Percentiles rank a stretch among this genome's conserved stretches.
Conservation (phyloP, 2,329 filamentous ascomycete species). For the Neophaeococcomyces aloes region DNA sequence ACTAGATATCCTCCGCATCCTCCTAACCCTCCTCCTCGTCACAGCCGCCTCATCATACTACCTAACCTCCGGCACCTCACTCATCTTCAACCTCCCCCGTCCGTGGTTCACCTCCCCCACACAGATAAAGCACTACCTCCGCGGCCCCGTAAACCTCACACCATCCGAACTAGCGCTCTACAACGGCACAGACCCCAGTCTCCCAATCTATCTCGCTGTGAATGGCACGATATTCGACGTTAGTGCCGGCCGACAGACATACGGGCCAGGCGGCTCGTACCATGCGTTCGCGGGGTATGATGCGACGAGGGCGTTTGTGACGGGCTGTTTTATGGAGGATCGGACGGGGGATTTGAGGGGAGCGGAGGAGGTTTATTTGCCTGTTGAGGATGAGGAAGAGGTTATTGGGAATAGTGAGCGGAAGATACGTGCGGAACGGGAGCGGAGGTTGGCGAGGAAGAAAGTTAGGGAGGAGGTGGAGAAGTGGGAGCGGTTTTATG, state of each 20-base stretch:
- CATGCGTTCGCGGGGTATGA: slow-evolving; percentile 77
- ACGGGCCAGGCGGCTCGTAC: slow-evolving; percentile 79
- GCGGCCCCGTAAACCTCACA: slow-evolving; percentile 58
- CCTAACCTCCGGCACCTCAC: slow-evolving; percentile 58
- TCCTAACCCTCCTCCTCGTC: slow-evolving; percentile 56
- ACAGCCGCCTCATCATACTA: slow-evolving; percentile 66
- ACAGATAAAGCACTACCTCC: slow-evolving; percentile 50
- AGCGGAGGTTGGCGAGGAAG: slow-evolving; percentile 53
- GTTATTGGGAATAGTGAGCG: slow-evolving; percentile 30
- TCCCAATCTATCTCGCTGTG: slow-evolving; percentile 82
- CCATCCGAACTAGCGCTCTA: slow-evolving; percentile 61
- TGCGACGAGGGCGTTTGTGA: slow-evolving; percentile 79
- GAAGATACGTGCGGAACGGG: slow-evolving; percentile 49
- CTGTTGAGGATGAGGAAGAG: slow-evolving; percentile 51
- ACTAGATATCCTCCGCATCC: slow-evolving; percentile 58
- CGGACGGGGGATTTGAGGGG: slow-evolving; percentile 73
- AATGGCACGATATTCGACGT: slow-evolving; percentile 59
- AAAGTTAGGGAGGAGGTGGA: slow-evolving; percentile 57
- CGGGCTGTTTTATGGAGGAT: slow-evolving; percentile 84
- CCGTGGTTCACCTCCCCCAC: slow-evolving; percentile 51
- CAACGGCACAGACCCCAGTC: slow-evolving; percentile 63
- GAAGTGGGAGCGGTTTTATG: slow-evolving; percentile 80
- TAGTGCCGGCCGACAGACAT: slow-evolving; percentile 44
- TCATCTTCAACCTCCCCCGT: slow-evolving; percentile 54
- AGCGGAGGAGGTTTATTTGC: slow-evolving; percentile 72